Percentiles rank a stretch among this genome's conserved stretches.
phyloP scores from a whole-genome alignment of 1,284 basidiomycete species.

The Laetiporus sulphureus region DNA sequence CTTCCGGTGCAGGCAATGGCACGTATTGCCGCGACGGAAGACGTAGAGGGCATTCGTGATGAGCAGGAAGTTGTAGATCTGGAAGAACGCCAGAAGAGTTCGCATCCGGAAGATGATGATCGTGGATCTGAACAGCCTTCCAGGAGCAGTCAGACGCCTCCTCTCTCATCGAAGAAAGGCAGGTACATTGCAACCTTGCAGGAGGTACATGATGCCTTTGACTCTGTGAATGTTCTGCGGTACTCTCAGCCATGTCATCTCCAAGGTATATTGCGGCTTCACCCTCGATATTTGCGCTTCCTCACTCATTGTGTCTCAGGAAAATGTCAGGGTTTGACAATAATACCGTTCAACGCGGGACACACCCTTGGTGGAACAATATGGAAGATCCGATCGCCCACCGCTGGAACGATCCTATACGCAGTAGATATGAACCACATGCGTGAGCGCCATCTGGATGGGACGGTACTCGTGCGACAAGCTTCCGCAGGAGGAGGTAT shows the following conservation, averaged over 20 bases:
- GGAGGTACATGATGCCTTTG: constrained; percentile 93
- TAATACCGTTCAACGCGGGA: constrained; percentile 95
- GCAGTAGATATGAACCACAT: constrained; percentile 97
- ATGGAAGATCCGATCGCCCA: constrained; percentile 97
- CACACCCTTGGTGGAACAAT: constrained; percentile 96
- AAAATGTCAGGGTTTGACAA: constrained; percentile 86
- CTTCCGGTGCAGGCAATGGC: constrained; percentile 97
- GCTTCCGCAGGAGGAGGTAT: constrained; percentile 58
- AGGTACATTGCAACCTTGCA: constrained; percentile 73
- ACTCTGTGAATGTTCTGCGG: constrained; percentile 85
- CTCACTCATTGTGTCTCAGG: constrained; percentile 41
- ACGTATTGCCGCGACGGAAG: constrained; percentile 81
- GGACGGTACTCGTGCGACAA: constrained; percentile 78
- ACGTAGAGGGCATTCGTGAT: constrained; percentile 72
- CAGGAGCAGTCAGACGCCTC: constrained; percentile 2
- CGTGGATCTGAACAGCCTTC: constrained; percentile 9
- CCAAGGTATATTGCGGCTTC: constrained; percentile 54
- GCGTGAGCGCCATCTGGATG: constrained; percentile 92
- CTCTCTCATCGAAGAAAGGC: constrained; percentile 19
- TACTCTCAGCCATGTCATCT: constrained; percentile 96
- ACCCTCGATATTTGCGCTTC: not conserved
- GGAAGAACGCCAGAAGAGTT: constrained; percentile 8
- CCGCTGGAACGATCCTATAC: constrained; percentile 92
- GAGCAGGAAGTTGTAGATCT: constrained; percentile 57
- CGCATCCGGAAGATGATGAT: constrained; percentile 8